Evolutionary conservation across 1,284 basidiomycete species (phyloP), one percentile per base, ranked within the genome.

Genomic region (Anthracocystis panici-leucophaei): DNA sequence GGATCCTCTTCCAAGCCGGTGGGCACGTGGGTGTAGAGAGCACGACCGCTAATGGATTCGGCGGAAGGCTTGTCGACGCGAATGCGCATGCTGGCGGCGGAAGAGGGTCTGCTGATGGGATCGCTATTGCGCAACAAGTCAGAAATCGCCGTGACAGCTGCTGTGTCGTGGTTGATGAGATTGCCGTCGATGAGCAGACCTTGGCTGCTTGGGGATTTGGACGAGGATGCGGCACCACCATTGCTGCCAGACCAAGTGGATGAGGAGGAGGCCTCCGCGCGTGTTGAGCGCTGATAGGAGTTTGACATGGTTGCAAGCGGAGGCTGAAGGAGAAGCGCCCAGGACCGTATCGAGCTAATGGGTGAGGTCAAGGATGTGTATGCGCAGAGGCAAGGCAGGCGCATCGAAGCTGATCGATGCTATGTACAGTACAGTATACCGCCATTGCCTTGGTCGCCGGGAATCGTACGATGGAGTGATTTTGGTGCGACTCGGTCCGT

Each of bases 81-180:
- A 33, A 81, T 75, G 20, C 79, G 65, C 80, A 83, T 81, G 51
- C 70, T 75, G 1, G 78, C 71, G 0, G 82, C 78, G 2, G 77
- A 79, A 25, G 59, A 68, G 3, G 81, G 81, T 10, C 81, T 49
- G 49, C 65, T 66, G 65, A 81, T 79, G 21, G 72, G 59, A 16
- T 77, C 74, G 38, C 38, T 65, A 27, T 6, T 52, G 52, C 73
- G 73, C 11, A 76, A 35, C 42, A 56, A 68, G 56, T 72, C 68
- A 9, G 73, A 71, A 3, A 76, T 46, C 4, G 73, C 68, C 21
- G 51, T 65, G 44, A 58, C 64, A 12, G 68, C 57, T 6, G 73
- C 73, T 0, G 73, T 71, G 44, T 76, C 68, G 25, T 64, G 33
- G 55, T 58, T 68, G 64, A 71, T 54, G 51, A 60, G 57, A 38